These are phyloP conservation scores for Paraphoma chrysanthemicola DNA, from an alignment of 2,329 filamentous ascomycete species.

Conservation along the genomic window DNA sequence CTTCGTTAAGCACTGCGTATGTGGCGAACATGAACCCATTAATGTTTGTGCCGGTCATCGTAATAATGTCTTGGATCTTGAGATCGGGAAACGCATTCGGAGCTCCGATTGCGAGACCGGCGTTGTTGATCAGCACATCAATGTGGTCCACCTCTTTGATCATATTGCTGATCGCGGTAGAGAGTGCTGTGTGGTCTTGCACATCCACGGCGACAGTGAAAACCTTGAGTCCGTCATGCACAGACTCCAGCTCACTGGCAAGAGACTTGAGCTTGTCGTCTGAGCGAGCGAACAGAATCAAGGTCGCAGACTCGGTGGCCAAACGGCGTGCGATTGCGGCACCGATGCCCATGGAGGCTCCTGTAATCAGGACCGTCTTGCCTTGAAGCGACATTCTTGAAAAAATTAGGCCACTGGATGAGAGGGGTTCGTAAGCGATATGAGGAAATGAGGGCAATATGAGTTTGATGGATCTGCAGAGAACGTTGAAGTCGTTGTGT, in stretches of 20 bases:
- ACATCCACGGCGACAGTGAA: slow-evolving; percentile 44
- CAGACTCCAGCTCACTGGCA: slow-evolving; percentile 19
- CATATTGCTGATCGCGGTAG: slow-evolving; percentile 26
- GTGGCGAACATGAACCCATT: slow-evolving; percentile 57
- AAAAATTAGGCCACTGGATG: background rate
- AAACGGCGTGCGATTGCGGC: slow-evolving; percentile 52
- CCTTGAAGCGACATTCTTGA: slow-evolving; percentile 33
- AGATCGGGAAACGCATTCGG: slow-evolving; percentile 53
- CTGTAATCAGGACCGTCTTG: slow-evolving; percentile 41
- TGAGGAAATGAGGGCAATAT: too few relatives aligned
- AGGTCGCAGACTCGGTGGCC: slow-evolving; percentile 48
- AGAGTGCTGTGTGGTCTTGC: slow-evolving; percentile 38
- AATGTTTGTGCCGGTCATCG: slow-evolving; percentile 58
- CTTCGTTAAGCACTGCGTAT: slow-evolving; percentile 53
- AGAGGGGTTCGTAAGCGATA: too few relatives aligned
- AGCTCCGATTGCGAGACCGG: slow-evolving; percentile 57
- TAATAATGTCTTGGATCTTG: slow-evolving; percentile 50
- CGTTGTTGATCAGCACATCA: slow-evolving; percentile 58
- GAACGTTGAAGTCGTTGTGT: too few relatives aligned
- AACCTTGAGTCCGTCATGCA: slow-evolving; percentile 23
- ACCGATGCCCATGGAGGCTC: slow-evolving; percentile 58
- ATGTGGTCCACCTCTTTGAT: slow-evolving; percentile 45
- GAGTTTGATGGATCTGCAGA: too few relatives aligned
- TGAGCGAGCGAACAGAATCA: slow-evolving; percentile 54
- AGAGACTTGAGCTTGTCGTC: slow-evolving; percentile 33